These are phyloP conservation scores for Andrographis paniculata DNA, from an alignment of 305 asterid genomes.

Conservation along the genomic window DNA sequence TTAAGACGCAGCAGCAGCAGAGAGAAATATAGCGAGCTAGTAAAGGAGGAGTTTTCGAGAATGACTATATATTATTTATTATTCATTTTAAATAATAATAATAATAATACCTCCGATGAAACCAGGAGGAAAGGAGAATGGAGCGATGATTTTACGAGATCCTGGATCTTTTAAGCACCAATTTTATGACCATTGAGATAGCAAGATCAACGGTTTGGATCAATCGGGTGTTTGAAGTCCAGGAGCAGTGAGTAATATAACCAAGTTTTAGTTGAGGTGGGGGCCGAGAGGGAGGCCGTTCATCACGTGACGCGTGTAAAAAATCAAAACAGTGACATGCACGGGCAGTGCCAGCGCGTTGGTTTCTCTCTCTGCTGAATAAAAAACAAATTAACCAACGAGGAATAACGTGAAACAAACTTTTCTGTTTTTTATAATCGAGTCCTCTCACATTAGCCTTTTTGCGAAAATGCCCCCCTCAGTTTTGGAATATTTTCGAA, in stretches of 20 bases:
- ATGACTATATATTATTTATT: not conserved
- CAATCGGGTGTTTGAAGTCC: not conserved
- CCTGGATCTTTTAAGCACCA: no score
- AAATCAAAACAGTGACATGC: not conserved
- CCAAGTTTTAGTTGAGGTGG: not conserved
- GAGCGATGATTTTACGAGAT: no score
- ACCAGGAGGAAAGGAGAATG: not conserved
- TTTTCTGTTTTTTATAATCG: no score
- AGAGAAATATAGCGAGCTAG: slow-evolving; percentile 24
- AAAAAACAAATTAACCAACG: no score
- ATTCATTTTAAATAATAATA: not conserved
- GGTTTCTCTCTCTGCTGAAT: not conserved
- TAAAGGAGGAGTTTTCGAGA: slow-evolving; percentile 19
- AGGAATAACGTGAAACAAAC: not conserved
- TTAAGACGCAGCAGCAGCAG: no score
- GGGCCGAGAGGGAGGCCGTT: not conserved
- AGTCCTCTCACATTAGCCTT: no score
- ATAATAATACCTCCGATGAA: not conserved
- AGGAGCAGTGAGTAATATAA: not conserved
- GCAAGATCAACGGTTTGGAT: no score
- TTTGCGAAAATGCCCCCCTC: no score
- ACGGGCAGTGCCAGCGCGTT: not conserved
- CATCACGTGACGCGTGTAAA: slow-evolving; percentile 1
- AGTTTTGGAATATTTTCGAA: no score
- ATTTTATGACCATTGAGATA: no score